Percentiles rank a stretch among this genome's conserved stretches.
Conservation (phyloP, 352 stramenopile genomes). For the Phytopythium oedochilum region DNA sequence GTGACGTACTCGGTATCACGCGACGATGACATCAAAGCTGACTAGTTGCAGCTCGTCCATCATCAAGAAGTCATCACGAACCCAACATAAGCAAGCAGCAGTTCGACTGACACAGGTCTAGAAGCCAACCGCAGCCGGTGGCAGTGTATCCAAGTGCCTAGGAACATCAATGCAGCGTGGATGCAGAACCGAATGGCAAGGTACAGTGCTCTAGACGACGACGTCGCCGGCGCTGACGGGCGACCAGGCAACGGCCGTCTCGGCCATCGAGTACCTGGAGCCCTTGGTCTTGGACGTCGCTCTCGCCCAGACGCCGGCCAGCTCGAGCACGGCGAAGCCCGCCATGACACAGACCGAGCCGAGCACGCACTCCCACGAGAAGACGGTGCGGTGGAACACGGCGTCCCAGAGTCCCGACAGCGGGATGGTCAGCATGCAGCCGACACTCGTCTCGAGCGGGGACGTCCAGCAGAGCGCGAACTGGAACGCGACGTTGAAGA, state of each 20-base stretch:
- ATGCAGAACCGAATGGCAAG: not conserved
- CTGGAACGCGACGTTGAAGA: conserved; percentile 31
- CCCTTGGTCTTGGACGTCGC: not conserved
- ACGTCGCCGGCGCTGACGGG: conserved; percentile 1
- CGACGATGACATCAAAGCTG: not conserved
- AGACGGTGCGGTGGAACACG: conserved; percentile 33
- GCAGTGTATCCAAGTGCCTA: too few relatives aligned
- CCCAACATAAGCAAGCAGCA: not conserved
- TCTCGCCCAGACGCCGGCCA: not conserved
- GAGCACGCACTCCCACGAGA: conserved; percentile 51
- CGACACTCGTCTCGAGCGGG: conserved; percentile 52
- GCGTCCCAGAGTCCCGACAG: conserved; percentile 42
- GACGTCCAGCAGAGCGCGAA: conserved; percentile 52
- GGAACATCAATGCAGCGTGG: not conserved
- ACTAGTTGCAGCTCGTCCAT: not conserved
- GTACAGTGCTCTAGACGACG: not conserved
- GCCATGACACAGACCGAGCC: conserved; percentile 44
- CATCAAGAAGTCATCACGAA: not conserved
- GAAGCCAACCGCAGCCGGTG: too few relatives aligned
- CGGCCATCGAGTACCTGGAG: conserved; percentile 2
- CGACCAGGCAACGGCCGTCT: conserved; percentile 1
- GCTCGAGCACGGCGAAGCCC: conserved; percentile 49
- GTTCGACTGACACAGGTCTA: not conserved
- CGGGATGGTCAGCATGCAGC: conserved; percentile 53
- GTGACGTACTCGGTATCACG: too few relatives aligned